Evolutionary conservation across 768 basidiomycete genomes (phyloP), one percentile per base, ranked within the genome.

Genomic region (Cystofilobasidium bisporidii): DNA sequence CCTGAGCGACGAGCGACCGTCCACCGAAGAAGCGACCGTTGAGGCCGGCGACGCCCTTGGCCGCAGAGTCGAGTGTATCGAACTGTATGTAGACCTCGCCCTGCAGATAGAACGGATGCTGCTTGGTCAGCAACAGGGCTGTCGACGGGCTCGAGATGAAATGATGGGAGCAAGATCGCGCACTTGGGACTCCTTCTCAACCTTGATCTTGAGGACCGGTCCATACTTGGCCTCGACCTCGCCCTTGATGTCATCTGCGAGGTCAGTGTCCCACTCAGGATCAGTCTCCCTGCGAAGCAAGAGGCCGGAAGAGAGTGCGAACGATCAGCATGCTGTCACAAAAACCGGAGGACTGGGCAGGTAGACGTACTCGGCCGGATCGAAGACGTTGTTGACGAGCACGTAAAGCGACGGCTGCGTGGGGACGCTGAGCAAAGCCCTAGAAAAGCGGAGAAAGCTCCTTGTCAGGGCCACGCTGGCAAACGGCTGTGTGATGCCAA

Each of bases 1-100:
- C n/a, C n/a, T 68, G 61, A 71, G 91, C 92, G 56, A 86, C 84
- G 67, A 96, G 84, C 78, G 88, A 87, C 78, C 86, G 86, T 69
- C 92, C 92, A 69, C 91, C 91, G 75, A 99, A 99, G 89, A 91
- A 98, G 69, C 96, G 88, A 62, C 92, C 91, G 72, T 96, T 92
- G 64, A 99, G 83, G 73, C 91, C 89, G 77, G 89, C 85, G 56
- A 96, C 80, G 45, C 93, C 89, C 67, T 86, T 83, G 75, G 86
- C 87, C 38, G 96, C 90, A 15, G 84, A 80, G 2, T 90, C 89
- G 68, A 91, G 79, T 30, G 81, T 77, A 67, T 84, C 83, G 74
- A 98, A 97, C 79, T 94, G 91, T 76, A 98, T 82, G 77, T 96
- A 98, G 59, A 99, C 96, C 78, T 99, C 92, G 74, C 96, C 94